A percentile compares a stretch with the other conserved stretches of the same genome.
These are phyloP conservation scores for Magnaporthiopsis rhizophila DNA, from an alignment of 2,329 filamentous ascomycete genomes.

Conservation along the genomic window DNA sequence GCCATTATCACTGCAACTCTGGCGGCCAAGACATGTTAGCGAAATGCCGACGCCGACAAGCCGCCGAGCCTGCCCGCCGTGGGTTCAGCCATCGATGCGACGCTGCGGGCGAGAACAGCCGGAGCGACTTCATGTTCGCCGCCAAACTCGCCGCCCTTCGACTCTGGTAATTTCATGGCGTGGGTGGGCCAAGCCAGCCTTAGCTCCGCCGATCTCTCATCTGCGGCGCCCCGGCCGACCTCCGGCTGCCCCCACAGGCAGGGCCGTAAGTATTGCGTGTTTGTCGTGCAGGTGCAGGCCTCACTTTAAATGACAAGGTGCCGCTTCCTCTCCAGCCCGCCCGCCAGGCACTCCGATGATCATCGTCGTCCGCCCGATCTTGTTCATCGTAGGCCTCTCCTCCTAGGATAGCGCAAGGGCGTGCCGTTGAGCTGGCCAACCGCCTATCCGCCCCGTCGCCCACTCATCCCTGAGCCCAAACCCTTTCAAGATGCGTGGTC, in stretches of 20 bases:
- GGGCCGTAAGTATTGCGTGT: neutral
- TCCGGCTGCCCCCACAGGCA: too few relatives aligned
- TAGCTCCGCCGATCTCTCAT: neutral
- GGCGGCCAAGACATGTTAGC: neutral
- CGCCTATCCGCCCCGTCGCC: neutral
- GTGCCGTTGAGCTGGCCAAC: neutral
- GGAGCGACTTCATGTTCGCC: too few relatives aligned
- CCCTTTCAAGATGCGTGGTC: slow-evolving; percentile 15
- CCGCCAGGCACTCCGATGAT: neutral
- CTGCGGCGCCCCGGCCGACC: neutral
- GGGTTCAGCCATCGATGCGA: neutral
- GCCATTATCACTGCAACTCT: neutral
- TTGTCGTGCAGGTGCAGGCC: neutral
- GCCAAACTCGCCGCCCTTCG: neutral
- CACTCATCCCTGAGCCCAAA: neutral
- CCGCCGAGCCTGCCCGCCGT: neutral
- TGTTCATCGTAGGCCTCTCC: neutral
- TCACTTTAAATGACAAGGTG: neutral
- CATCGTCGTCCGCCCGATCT: neutral
- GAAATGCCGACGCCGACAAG: neutral
- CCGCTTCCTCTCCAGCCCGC: too few relatives aligned
- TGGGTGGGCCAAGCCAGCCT: neutral
- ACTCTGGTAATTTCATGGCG: neutral
- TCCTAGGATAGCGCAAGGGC: neutral
- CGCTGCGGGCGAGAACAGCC: neutral